phyloP scores from a whole-genome alignment of 1,284 basidiomycete species.

The Gomphus bonarii region DNA sequence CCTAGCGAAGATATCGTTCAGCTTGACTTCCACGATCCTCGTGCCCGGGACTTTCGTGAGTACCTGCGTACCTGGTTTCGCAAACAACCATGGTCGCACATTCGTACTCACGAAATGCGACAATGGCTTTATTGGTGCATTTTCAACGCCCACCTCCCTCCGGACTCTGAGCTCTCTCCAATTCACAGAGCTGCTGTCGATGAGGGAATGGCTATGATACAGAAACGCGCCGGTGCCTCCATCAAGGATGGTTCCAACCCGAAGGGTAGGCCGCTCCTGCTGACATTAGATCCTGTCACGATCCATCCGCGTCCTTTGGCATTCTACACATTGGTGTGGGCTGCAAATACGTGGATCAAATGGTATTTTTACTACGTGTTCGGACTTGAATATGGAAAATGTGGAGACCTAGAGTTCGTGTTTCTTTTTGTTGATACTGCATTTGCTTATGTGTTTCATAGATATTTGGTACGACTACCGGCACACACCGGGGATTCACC shows the following conservation, averaged over 20 bases:
- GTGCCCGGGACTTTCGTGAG: slow-evolving; percentile 69
- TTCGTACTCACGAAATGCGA: slow-evolving; percentile 55
- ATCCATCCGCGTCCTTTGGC: slow-evolving; percentile 61
- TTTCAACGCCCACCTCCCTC: slow-evolving; percentile 55
- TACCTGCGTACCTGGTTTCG: slow-evolving; percentile 62
- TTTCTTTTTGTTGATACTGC: neutral
- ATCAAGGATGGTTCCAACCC: slow-evolving; percentile 57
- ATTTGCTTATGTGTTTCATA: slow-evolving; percentile 19
- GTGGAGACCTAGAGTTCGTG: slow-evolving; percentile 55
- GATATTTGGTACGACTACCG: slow-evolving; percentile 70
- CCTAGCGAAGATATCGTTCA: slow-evolving; percentile 48
- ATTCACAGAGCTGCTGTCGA: slow-evolving; percentile 42
- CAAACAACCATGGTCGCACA: slow-evolving; percentile 62
- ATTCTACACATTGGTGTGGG: slow-evolving; percentile 55
- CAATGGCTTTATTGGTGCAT: slow-evolving; percentile 83
- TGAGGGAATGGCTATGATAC: slow-evolving; percentile 49
- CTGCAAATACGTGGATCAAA: slow-evolving; percentile 42
- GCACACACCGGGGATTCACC: slow-evolving; percentile 44
- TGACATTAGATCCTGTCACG: slow-evolving; percentile 74
- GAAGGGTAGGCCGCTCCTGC: slow-evolving; percentile 46
- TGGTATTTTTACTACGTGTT: slow-evolving; percentile 34
- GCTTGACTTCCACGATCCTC: slow-evolving; percentile 53
- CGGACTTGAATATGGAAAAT: slow-evolving; percentile 37
- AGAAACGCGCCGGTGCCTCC: slow-evolving; percentile 61
- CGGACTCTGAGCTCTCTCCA: slow-evolving; percentile 34